Evolutionary conservation across 257 asterid species (phyloP), one percentile per base, ranked within the genome.

Genomic region (Ophiorrhiza pumila): DNA sequence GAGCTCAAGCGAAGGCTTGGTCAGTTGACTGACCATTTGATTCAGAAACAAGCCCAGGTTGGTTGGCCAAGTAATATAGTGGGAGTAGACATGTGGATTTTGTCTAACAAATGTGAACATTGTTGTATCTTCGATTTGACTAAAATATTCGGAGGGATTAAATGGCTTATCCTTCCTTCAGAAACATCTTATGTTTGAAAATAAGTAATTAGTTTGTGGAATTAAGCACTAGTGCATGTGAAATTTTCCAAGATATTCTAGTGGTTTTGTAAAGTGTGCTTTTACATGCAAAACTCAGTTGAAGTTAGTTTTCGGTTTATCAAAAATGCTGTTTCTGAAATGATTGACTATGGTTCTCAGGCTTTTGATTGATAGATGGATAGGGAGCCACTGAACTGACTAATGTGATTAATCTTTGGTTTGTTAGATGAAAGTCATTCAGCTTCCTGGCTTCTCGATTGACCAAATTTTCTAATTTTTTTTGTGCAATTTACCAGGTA

Each of bases 31-130:
- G 97, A 92, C 83, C 96, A 89, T 82, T 80, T 92, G 83, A 92
- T 92, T 82, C 96, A 87, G 85, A 92, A 90, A 84, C 98, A 92
- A 86, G 93, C 97, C 80, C 96, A 92, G 98, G 98, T 92, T 47
- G 59, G 77, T 78, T 64, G 58, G 78, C 69, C 58, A 55, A 71
- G 69, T 65, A n/a, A 32, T 25, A 39, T 7, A 35, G 12, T 11
- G 9, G 2, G 13, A 37, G 13, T 22, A 43, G n/a, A 62, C 32
- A 58, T 27, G 5, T n/a, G 22, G 8, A 68, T 20, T 68, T 47
- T 8, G 37, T 68, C 10, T 32, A 5, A 32, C 23, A 62, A 37
- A 18, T 14, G 2, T 39, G 49, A 39, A 20, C 35, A 18, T 2
- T 37, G 12, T 35, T 20, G 20, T 63, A 11, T 15, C 7, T 37